Evolutionary conservation across 495 filamentous ascomycete genomes (phyloP), one percentile per base, ranked within the genome.

Genomic region (Talaromyces liani): DNA sequence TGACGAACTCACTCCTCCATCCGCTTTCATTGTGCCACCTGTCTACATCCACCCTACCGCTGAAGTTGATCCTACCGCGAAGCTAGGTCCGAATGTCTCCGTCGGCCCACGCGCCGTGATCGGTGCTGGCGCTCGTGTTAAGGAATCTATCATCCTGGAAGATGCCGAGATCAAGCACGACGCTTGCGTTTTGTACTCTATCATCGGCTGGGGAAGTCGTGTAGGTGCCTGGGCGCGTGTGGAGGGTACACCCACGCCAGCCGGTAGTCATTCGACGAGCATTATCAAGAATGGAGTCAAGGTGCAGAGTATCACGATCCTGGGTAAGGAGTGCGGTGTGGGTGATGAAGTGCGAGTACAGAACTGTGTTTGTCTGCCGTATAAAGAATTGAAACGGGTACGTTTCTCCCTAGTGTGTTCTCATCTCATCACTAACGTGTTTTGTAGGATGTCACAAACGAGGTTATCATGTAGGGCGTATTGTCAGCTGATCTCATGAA

Each of bases 31-130:
- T 69, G 84, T 98, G 61, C 87, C 91, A 8, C 94, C 94, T 3
- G 94, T 99, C 64, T 99, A 87, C 81, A 97, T 99, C 73, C 95
- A 99, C 79, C 95, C 93, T 2, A 88, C 90, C n/a, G 94, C 94
- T 3, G 78, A 82, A 20, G 91, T 99, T 55, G 93, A 99, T 70
- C 92, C 93, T 5, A 93, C 92, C 3, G 95, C 94, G 58, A 98
- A 98, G 80, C 85, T 99, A 12, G 94, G 94, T 2, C 94, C 94
- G 12, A 97, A 99, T 72, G 94, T 99, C 49, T 95, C 91, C 14
- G 91, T 99, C 70, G 94, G 94, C 3, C 91, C 95, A 16, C 87
- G 92, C 63, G 94, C 80, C 12, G 75, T 84, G 27, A 84, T 99
- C 63, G 95, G 92, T 27, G 86, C 94, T 33, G 94, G 94, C 64